These are phyloP conservation scores for Saccharomyces jurei DNA, from an alignment of 805 yeast species.

Conservation along the genomic window DNA sequence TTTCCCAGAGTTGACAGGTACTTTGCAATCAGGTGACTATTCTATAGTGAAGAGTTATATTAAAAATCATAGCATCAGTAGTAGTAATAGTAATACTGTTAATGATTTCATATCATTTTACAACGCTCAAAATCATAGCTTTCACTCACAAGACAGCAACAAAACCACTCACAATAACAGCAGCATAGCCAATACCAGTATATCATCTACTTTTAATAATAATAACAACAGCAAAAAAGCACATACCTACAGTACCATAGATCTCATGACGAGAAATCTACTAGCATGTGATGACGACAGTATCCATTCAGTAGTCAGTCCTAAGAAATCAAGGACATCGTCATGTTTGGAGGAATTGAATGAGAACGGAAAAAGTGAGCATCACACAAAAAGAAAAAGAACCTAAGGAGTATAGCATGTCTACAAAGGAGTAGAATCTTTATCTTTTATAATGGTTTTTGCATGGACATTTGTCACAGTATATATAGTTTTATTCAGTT, in stretches of 20 bases:
- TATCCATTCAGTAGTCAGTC: background rate
- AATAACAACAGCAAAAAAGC: background rate
- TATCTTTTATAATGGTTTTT: background rate
- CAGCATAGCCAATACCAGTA: background rate
- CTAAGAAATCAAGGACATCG: background rate
- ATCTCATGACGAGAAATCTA: slow-evolving; percentile 3
- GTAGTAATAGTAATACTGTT: background rate
- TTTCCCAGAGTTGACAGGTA: slow-evolving; percentile 26
- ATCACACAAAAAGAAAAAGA: background rate
- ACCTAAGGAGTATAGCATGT: background rate
- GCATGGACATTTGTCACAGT: background rate
- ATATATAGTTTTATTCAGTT: background rate
- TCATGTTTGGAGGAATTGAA: background rate
- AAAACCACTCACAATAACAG: background rate
- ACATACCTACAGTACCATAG: background rate
- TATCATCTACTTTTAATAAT: background rate
- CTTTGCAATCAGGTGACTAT: slow-evolving; percentile 21
- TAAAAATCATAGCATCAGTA: slow-evolving; percentile 4
- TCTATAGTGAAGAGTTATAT: slow-evolving; percentile 11
- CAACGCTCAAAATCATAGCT: background rate
- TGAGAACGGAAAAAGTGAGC: background rate
- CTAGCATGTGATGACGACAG: slow-evolving; percentile 11
- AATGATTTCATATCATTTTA: background rate
- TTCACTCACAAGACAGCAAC: background rate
- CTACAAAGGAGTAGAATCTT: background rate